Evolutionary conservation across 176 grass and related monocot species (phyloP), one percentile per base, ranked within the genome.

Genomic region (Elaeis guineensis): DNA sequence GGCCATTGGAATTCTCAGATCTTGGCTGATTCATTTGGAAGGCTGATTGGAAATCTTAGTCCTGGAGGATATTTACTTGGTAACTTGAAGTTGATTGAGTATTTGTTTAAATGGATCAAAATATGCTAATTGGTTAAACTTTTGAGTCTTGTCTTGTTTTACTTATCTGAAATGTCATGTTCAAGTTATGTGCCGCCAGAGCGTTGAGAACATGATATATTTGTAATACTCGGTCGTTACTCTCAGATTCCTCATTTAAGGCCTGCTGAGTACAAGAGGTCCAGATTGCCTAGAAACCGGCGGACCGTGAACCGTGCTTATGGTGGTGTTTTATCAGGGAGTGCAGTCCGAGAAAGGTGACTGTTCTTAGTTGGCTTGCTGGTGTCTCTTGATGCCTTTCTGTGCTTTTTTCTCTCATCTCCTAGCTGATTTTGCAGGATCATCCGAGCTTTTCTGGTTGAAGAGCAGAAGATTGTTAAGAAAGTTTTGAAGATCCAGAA

Each of bases 381-480:
- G 35, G 35, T 44, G 35, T 14, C 35, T 22, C 0, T n/a, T 17
- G 49, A 14, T 21, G 14, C 5, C 15, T 19, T 17, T 50, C 12
- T 39, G 1, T 17, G 35, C 52, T 2, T 20, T 57, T 54, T 26
- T 69, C 6, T 52, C 5, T 0, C 0, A 8, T 20, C 64, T 25
- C n/a, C 16, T 44, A 9, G 0, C 1, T 17, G 5, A 17, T 20
- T 44, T 57, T 67, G 53, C 76, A 95, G 86, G 83, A 95, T 90
- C 71, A 95, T 90, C 15, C 68, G 86, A 25, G 90, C 90, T 17
- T 95, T 95, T 59, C 64, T 95, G 73, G 90, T 95, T 49, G 90
- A 95, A 78, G 90, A 90, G 80, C 86, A 95, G 82, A 95, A 95
- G 77, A 95, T 95, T 74, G 90, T 95, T 70, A 95, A 95, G 83